phyloP scores from a whole-genome alignment of 257 asterid species.

The Dorcoceras hygrometricum region DNA sequence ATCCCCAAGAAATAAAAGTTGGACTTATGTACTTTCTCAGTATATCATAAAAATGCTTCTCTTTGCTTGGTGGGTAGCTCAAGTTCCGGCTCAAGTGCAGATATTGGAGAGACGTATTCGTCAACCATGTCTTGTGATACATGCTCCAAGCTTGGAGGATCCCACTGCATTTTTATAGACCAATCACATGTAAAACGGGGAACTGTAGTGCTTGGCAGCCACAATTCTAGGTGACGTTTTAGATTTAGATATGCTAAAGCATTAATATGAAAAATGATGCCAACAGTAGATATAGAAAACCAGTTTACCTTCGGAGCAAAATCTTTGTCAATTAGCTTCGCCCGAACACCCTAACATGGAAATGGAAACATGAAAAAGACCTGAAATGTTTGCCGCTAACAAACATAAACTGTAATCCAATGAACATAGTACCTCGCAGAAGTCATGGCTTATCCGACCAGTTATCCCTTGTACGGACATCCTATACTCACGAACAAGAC shows the following conservation, averaged over 20 bases:
- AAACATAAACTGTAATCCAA: constrained; percentile 7
- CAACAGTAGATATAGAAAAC: neutral
- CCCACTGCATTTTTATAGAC: constrained; percentile 61
- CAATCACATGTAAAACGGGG: neutral
- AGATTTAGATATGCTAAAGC: neutral
- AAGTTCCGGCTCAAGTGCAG: constrained; percentile 75
- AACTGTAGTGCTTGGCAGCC: neutral
- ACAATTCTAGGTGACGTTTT: neutral
- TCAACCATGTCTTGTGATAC: constrained; percentile 89
- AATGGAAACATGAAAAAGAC: constrained; percentile 18
- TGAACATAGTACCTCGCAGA: constrained; percentile 57
- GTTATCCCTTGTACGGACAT: constrained; percentile 78
- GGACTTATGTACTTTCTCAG: neutral
- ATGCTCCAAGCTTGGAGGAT: constrained; percentile 82
- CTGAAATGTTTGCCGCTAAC: neutral
- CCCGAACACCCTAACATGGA: constrained; percentile 73
- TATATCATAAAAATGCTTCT: constrained; percentile 65
- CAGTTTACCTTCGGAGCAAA: constrained; percentile 67
- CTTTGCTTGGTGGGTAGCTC: constrained; percentile 74
- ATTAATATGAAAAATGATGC: neutral
- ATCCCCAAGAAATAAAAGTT: too few relatives aligned
- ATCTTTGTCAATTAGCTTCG: constrained; percentile 78
- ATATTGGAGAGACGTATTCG: constrained; percentile 58
- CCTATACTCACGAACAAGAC: constrained; percentile 84
- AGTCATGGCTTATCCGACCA: constrained; percentile 60